phyloP scores from a whole-genome alignment of 129 eudicot species.

The Calendula officinalis region DNA sequence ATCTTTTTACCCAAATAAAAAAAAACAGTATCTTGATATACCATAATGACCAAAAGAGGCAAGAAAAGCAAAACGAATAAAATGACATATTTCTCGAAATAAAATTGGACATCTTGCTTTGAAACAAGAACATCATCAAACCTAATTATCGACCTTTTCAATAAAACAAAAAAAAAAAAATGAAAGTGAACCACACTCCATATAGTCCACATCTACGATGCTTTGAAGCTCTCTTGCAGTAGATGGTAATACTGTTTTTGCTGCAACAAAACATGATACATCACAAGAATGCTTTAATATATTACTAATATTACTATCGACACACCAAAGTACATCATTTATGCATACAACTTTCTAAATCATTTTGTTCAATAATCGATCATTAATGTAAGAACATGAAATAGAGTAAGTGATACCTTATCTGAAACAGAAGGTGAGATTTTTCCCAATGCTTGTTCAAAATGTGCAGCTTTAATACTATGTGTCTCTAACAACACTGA shows the following conservation, averaged over 20 bases:
- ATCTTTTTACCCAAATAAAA: too few species aligned
- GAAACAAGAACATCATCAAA: not conserved
- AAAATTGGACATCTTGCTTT: conserved; percentile 17
- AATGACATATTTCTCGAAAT: conserved; percentile 11
- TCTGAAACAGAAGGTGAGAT: conserved; percentile 76
- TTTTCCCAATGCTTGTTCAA: conserved; percentile 58
- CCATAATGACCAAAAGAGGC: not conserved
- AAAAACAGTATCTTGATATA: not conserved
- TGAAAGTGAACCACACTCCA: not conserved
- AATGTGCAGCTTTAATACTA: conserved; percentile 63
- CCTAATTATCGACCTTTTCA: too few species aligned
- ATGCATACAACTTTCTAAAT: not conserved
- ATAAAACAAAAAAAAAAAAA: not conserved
- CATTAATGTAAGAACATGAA: not conserved
- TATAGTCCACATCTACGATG: conserved; percentile 21
- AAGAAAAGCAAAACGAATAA: not conserved
- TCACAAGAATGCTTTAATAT: too few species aligned
- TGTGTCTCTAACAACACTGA: conserved; percentile 11
- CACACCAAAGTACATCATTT: too few species aligned
- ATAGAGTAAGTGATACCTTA: conserved; percentile 40
- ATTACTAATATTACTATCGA: too few species aligned
- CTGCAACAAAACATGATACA: conserved; percentile 42
- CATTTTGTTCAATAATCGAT: not conserved
- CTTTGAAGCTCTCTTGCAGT: conserved; percentile 46
- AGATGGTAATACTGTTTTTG: conserved; percentile 51